A percentile compares a stretch with the other conserved stretches of the same genome.
Conservation (phyloP, 1,139 yeast species). For the Taphrina wiesneri region DNA sequence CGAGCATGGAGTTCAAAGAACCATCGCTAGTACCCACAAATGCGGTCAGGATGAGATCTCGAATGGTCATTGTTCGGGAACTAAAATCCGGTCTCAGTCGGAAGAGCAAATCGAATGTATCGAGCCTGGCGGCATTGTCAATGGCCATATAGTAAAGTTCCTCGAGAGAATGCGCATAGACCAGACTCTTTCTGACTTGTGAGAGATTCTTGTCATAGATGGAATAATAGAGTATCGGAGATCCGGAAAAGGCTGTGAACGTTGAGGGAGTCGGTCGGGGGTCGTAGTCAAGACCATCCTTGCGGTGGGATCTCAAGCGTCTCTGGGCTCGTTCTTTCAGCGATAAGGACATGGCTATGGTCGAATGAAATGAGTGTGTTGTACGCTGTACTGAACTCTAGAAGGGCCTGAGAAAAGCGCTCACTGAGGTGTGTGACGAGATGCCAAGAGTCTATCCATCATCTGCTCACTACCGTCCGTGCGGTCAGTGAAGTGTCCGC, state of each 20-base stretch:
- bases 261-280: constrained; percentile 1
- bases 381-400: too few species aligned
- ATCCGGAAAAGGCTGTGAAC: background rate
- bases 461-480: too few species aligned
- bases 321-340: constrained; percentile 15
- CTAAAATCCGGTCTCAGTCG: constrained; percentile 8
- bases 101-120: constrained; percentile 15
- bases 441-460: too few species aligned
- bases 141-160: constrained; percentile 27
- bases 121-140: constrained; percentile 23
- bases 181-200: constrained; percentile 6
- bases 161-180: constrained; percentile 28
- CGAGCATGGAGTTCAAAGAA: constrained; percentile 4
- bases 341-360: constrained; percentile 7
- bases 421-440: background rate
- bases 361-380: background rate
- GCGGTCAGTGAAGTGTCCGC: too few species aligned
- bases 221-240: constrained; percentile 13
- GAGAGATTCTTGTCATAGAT: constrained; percentile 9
- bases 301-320: constrained; percentile 9
- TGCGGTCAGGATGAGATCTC: constrained; percentile 24
- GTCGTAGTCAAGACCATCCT: constrained; percentile 4
- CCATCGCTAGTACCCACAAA: constrained; percentile 32
- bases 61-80: constrained; percentile 14
- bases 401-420: too few species aligned